Base-by-base conservation (phyloP, 805 yeast genomes). In the Lachancea waltii region DNA sequence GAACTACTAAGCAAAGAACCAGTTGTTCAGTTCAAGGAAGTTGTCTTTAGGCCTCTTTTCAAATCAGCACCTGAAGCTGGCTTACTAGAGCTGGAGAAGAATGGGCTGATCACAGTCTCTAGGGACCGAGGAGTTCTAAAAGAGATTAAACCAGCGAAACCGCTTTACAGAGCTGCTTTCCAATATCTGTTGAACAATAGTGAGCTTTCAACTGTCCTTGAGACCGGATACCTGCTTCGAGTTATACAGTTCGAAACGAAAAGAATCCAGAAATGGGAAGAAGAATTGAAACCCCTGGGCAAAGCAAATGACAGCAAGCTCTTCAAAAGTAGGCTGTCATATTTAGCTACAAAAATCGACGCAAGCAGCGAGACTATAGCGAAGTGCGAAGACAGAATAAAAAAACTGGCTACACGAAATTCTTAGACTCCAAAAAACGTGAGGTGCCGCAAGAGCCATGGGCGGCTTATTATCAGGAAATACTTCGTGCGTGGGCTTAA, bases 81-180 rank as follows among this genome's bases (percentile, higher is more conserved):
- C 0, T 63, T 90, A 21, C 62, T 77, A 4, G 79, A 80, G 3
- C 68, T 92, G 52, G 97, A 90, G 54, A 82, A 79, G 54, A 73
- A 77, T 25, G 96, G 89, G 32, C 62, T 92, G 50, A 72, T 92
- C 28, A 63, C 81, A 1, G 72, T 86, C 38, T 65, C 73, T n/a
- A 72, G 86, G 43, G 83, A 80, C 29, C 81, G 84, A 46, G 97
- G 97, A 13, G 72, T 85, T 19, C 62, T 85, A 15, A 64, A 68
- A 31, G 71, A 72, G 5, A 73, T 92, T 14, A 60, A 64, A 15
- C 85, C 95, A 1, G 95, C 95, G 0, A 79, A 87, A 50, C 97
- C 98, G 2, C 64, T 92, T 16, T 87, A 68, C 58, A 70, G 72
- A 41, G 84, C 89, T 0, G 95, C 97, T 0, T 92, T 90, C 63